These are phyloP conservation scores for Solanum sejunctum DNA, from an alignment of 257 asterid species.

Conservation along the genomic window DNA sequence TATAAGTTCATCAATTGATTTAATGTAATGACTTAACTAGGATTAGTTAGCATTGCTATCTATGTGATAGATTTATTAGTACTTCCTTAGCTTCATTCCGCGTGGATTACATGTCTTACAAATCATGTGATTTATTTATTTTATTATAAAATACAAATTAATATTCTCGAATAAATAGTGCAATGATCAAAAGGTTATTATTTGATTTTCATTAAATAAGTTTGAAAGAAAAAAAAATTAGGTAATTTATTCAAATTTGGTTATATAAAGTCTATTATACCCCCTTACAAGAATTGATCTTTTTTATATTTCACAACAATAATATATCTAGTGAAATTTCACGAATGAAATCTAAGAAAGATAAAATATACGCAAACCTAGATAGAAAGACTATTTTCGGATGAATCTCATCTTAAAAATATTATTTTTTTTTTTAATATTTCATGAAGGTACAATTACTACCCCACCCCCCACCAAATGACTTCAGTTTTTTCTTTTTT, in stretches of 20 bases:
- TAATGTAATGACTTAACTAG: background rate
- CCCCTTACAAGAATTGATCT: background rate
- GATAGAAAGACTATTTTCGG: no score
- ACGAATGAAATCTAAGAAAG: accelerated
- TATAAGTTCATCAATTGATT: background rate
- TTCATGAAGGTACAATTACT: background rate
- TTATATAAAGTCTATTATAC: background rate
- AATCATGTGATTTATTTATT: background rate
- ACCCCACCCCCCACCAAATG: background rate
- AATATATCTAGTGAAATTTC: no score
- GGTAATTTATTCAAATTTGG: background rate
- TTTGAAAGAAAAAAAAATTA: background rate
- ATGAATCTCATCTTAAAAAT: no score
- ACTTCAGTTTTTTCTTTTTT: background rate
- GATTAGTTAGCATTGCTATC: background rate
- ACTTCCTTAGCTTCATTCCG: background rate
- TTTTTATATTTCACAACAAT: no score
- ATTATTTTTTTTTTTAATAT: background rate
- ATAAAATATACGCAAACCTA: no score
- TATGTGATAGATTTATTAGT: background rate
- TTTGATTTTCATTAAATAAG: background rate
- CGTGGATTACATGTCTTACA: background rate
- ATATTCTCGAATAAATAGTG: background rate
- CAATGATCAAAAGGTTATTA: background rate
- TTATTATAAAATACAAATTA: background rate